Evolutionary conservation across 257 asterid species (phyloP), one percentile per base, ranked within the genome.

Genomic region (Echites panduratus): DNA sequence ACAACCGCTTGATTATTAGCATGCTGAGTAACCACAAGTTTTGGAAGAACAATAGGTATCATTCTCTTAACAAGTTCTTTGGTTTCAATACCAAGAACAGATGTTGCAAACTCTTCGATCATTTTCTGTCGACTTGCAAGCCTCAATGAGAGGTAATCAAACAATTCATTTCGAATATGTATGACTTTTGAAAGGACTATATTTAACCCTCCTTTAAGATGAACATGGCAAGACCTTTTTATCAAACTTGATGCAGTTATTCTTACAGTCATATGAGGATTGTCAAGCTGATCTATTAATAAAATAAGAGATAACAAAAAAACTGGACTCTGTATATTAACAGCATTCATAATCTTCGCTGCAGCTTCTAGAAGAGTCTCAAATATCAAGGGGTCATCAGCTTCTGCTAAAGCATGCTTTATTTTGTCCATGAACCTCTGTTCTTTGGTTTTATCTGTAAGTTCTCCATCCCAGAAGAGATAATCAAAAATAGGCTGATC

Each of bases 1-100:
- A 78, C 76, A 53, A 82, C 82, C 59, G 91, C 87, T 83, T 89
- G 91, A 78, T 84, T 87, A 78, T 80, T 80, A 59, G 83, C 85
- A 69, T 84, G 86, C 79, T 84, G 85, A 81, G 80, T 73, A 65
- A 86, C 91, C 72, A 94, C 91, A 52, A 91, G 89, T 83, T 95
- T 91, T 50, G 99, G 99, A 82, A 94, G 96, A 85, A 89, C 86
- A 78, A 89, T 85, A 70, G 99, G 99, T 71, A 89, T 83, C 97
- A 94, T 88, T 79, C 86, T 86, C 83, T 78, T 84, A 56, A 91
- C 89, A 82, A 94, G 96, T 87, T 87, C 95, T 82, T 80, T 85
- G 79, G 87, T 84, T 84, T 87, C 87, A 82, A 90, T 76, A 49
- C 93, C 87, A 81, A 89, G 97, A 78, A 92, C 91, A 50, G 89